phyloP scores from a whole-genome alignment of 2,329 filamentous ascomycete genomes.

The Paraphaeosphaeria minitans region DNA sequence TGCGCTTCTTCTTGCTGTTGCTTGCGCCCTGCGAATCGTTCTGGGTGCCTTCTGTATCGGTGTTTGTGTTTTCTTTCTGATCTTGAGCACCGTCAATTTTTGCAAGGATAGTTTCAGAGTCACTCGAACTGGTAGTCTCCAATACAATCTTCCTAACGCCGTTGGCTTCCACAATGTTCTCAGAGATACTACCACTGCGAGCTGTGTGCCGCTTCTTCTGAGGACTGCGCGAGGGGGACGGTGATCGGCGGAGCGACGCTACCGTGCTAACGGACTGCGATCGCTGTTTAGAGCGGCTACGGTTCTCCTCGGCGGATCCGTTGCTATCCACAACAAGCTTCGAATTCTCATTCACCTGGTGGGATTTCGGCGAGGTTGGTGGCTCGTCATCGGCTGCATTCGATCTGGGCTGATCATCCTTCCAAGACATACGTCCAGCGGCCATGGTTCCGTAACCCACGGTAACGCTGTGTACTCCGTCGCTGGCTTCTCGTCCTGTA shows the following conservation, averaged over 20 bases:
- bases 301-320: conserved; percentile 11
- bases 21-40: conserved; percentile 28
- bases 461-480: conserved; percentile 66
- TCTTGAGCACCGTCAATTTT: conserved; percentile 32
- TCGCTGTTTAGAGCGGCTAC: conserved; percentile 16
- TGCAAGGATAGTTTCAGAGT: conserved; percentile 33
- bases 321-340: conserved; percentile 26
- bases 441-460: conserved; percentile 53
- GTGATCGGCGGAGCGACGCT: conserved; percentile 36
- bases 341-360: conserved; percentile 20
- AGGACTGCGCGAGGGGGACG: conserved; percentile 30
- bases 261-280: conserved; percentile 40
- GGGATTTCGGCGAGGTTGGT: conserved; percentile 32
- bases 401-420: conserved; percentile 25
- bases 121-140: conserved; percentile 66
- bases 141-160: conserved; percentile 78
- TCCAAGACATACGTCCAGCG: conserved; percentile 38
- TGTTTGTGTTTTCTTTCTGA: conserved; percentile 15
- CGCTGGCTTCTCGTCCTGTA: conserved; percentile 60
- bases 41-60: conserved; percentile 12
- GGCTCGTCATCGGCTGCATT: conserved; percentile 25
- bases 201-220: conserved; percentile 56
- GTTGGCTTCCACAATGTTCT: conserved; percentile 75
- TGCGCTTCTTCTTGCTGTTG: conserved; percentile 45
- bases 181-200: conserved; percentile 77